phyloP scores from a whole-genome alignment of 345 rosid genomes.

The Rhizophora apiculata region DNA sequence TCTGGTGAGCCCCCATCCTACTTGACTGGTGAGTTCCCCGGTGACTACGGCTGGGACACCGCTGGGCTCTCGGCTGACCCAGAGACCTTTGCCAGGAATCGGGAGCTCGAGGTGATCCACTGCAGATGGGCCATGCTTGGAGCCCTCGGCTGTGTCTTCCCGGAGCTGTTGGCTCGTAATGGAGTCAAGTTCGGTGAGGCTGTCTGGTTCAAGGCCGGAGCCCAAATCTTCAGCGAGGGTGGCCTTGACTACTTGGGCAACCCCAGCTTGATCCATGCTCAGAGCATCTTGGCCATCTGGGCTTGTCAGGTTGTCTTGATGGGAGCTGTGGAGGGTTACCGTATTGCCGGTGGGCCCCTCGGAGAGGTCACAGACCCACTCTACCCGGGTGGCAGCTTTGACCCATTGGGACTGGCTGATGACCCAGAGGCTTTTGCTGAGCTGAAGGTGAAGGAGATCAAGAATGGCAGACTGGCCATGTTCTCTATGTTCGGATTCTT shows the following conservation, averaged over 20 bases:
- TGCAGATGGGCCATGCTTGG: slow-evolving; percentile 81
- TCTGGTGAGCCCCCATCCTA: slow-evolving; percentile 65
- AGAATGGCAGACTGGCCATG: slow-evolving; percentile 84
- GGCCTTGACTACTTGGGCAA: slow-evolving; percentile 82
- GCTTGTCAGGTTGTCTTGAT: slow-evolving; percentile 60
- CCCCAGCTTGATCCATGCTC: slow-evolving; percentile 79
- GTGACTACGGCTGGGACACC: slow-evolving; percentile 74
- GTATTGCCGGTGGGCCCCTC: slow-evolving; percentile 64
- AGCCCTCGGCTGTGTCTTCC: slow-evolving; percentile 76
- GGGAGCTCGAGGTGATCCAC: slow-evolving; percentile 86
- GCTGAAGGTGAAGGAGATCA: slow-evolving; percentile 76
- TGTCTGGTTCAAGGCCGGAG: slow-evolving; percentile 84
- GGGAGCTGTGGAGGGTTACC: slow-evolving; percentile 81
- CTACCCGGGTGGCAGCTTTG: slow-evolving; percentile 80
- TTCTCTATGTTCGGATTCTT: slow-evolving; percentile 88
- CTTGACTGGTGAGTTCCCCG: slow-evolving; percentile 78
- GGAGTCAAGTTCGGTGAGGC: slow-evolving; percentile 79
- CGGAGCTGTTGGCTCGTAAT: slow-evolving; percentile 66
- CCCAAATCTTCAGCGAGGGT: slow-evolving; percentile 76
- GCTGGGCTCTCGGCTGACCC: slow-evolving; percentile 90
- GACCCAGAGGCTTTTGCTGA: slow-evolving; percentile 88
- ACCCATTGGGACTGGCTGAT: slow-evolving; percentile 74
- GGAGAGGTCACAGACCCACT: slow-evolving; percentile 70
- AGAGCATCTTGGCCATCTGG: slow-evolving; percentile 80
- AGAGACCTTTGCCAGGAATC: slow-evolving; percentile 84